Evolutionary conservation across 1,284 basidiomycete genomes (phyloP).

Genomic region (Marasmius sp.): DNA sequence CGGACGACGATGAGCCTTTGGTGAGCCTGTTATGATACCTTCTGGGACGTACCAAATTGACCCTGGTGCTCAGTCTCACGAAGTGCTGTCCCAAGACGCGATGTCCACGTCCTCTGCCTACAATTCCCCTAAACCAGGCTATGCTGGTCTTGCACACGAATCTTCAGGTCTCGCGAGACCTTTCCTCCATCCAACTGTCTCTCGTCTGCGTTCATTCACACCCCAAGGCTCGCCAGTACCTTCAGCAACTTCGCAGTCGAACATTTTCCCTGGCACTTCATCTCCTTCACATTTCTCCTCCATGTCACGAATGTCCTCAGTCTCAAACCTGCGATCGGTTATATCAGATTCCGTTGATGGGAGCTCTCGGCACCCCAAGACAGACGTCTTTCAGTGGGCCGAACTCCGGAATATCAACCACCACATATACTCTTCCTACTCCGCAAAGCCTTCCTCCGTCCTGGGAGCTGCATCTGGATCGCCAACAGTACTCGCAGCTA

Average conservation of each 20-base stretch:
- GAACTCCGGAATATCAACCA: conserved; percentile 62
- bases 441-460: conserved; percentile 61
- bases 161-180: conserved; percentile 41
- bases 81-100: conserved; percentile 40
- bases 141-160: not conserved
- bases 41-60: conserved; percentile 1
- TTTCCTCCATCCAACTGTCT: conserved; percentile 77
- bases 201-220: conserved; percentile 74
- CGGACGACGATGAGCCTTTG: conserved; percentile 36
- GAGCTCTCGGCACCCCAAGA: conserved; percentile 30
- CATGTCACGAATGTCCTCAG: conserved; percentile 67
- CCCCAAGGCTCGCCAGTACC: conserved; percentile 51
- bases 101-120: conserved; percentile 35
- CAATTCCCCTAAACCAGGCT: conserved; percentile 24
- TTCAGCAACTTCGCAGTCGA: conserved; percentile 47
- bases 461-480: conserved; percentile 61
- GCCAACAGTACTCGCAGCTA: conserved; percentile 83
- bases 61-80: conserved; percentile 25
- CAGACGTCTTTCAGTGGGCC: conserved; percentile 79
- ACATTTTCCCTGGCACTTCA: conserved; percentile 42
- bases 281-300: conserved; percentile 70
- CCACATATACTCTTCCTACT: conserved; percentile 53
- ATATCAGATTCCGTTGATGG: conserved; percentile 22
- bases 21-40: conserved; percentile 35
- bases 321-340: conserved; percentile 46